Percentiles rank a stretch among this genome's conserved stretches.
phyloP scores from a whole-genome alignment of 371 early-diverging fungal species.

The Mycotypha africana region DNA sequence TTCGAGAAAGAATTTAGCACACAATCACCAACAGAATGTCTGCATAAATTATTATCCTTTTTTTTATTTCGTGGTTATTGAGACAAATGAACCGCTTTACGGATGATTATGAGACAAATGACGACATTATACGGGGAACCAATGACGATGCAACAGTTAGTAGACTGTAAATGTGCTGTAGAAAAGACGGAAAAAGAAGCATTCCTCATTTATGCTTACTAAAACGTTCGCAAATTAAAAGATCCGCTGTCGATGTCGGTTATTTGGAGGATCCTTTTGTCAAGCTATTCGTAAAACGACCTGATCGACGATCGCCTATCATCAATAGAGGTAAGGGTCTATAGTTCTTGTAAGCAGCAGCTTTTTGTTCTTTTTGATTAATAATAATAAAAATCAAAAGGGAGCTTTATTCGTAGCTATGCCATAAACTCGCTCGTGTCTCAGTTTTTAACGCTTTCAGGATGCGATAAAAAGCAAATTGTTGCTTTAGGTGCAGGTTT shows the following conservation, averaged over 20 bases:
- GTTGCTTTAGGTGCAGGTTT: constrained; percentile 88
- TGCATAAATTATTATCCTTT: no score
- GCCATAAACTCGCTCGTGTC: constrained; percentile 33
- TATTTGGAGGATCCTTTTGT: constrained; percentile 83
- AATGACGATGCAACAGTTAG: constrained; percentile 86
- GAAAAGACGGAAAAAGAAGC: neutral
- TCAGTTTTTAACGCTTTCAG: constrained; percentile 48
- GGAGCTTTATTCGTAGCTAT: constrained; percentile 6
- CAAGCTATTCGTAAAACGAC: constrained; percentile 62
- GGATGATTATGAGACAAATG: constrained; percentile 14
- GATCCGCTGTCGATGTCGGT: constrained; percentile 79
- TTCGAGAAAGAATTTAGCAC: no score
- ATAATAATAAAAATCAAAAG: neutral
- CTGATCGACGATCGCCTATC: constrained; percentile 75
- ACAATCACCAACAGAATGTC: no score
- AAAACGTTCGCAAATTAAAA: no score
- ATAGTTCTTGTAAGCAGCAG: neutral
- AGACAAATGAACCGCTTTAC: neutral
- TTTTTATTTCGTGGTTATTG: no score
- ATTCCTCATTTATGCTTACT: neutral
- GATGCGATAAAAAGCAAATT: constrained; percentile 59
- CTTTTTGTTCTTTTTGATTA: no score
- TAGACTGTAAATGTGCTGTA: constrained; percentile 49
- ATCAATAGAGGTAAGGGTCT: constrained; percentile 77
- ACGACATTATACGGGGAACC: constrained; percentile 74